Evolutionary conservation across 306 rosid species (phyloP).

Genomic region (Begonia peltatifolia): DNA sequence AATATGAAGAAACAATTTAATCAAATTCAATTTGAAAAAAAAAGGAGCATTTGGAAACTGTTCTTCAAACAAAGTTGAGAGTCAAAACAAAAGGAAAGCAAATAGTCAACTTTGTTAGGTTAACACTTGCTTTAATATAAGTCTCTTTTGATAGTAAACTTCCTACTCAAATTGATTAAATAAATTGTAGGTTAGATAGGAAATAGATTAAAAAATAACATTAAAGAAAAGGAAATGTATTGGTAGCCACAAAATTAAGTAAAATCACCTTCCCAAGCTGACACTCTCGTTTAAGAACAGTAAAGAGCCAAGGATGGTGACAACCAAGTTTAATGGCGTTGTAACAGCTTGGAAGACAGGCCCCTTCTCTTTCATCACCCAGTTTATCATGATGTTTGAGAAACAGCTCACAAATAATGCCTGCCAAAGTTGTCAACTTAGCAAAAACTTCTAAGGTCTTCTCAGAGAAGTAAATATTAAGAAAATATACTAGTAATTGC

Average conservation of each 20-base stretch:
- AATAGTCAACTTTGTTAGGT: too few relatives aligned
- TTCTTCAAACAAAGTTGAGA: too few relatives aligned
- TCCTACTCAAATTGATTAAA: too few relatives aligned
- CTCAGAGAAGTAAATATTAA: not conserved
- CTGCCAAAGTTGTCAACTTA: not conserved
- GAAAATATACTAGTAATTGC: not conserved
- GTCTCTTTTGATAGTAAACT: too few relatives aligned
- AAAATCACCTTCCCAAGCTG: constrained; percentile 10
- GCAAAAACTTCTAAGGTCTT: not conserved
- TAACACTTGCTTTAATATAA: too few relatives aligned
- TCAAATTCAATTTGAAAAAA: too few relatives aligned
- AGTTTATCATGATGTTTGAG: constrained; percentile 3
- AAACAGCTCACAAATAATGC: constrained; percentile 1
- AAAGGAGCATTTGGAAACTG: too few relatives aligned
- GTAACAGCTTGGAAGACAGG: constrained; percentile 15
- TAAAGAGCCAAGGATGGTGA: constrained; percentile 8
- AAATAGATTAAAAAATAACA: too few relatives aligned
- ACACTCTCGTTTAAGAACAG: constrained; percentile 6
- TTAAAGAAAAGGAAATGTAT: too few relatives aligned
- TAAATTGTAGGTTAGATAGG: too few relatives aligned
- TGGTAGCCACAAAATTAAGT: not conserved
- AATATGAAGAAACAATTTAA: too few relatives aligned
- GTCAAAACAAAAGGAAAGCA: too few relatives aligned
- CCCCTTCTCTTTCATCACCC: constrained; percentile 11
- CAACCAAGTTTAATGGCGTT: constrained; percentile 8